phyloP scores from a whole-genome alignment of 1,139 yeast genomes.

The Petasospora fabianii region DNA sequence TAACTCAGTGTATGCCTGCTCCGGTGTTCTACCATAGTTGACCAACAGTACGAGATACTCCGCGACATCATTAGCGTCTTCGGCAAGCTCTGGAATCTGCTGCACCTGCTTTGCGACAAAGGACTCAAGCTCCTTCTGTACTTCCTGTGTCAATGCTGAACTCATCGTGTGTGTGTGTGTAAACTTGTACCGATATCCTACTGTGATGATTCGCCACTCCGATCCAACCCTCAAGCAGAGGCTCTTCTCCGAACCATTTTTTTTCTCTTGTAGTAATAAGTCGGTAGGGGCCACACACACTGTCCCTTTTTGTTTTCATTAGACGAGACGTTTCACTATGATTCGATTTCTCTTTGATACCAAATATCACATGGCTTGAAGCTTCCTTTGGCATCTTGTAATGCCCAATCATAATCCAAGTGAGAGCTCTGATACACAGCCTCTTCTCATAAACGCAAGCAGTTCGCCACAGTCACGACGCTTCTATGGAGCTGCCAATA shows the following conservation, averaged over 20 bases:
- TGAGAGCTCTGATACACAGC: too few relatives aligned
- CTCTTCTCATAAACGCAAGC: too few relatives aligned
- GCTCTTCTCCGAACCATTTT: too few relatives aligned
- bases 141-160: conserved; percentile 24
- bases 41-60: conserved; percentile 75
- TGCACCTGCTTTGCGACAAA: conserved; percentile 33
- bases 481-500: not conserved
- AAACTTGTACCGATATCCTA: not conserved
- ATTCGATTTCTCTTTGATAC: too few relatives aligned
- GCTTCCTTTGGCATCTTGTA: too few relatives aligned
- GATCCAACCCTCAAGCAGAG: too few relatives aligned
- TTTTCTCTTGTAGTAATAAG: too few relatives aligned
- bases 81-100: conserved; percentile 39
- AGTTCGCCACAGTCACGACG: not conserved
- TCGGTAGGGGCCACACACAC: too few relatives aligned
- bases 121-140: conserved; percentile 32
- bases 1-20: conserved; percentile 64
- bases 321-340: too few relatives aligned
- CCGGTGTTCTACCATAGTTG: conserved; percentile 63
- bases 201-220: not conserved
- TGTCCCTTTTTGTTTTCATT: too few relatives aligned
- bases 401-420: too few relatives aligned
- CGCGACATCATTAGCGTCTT: conserved; percentile 75
- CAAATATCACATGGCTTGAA: too few relatives aligned
- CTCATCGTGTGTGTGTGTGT: conserved; percentile 4